Conservation (phyloP, 2,329 filamentous ascomycete species). For the Cryphonectria parasitica region DNA sequence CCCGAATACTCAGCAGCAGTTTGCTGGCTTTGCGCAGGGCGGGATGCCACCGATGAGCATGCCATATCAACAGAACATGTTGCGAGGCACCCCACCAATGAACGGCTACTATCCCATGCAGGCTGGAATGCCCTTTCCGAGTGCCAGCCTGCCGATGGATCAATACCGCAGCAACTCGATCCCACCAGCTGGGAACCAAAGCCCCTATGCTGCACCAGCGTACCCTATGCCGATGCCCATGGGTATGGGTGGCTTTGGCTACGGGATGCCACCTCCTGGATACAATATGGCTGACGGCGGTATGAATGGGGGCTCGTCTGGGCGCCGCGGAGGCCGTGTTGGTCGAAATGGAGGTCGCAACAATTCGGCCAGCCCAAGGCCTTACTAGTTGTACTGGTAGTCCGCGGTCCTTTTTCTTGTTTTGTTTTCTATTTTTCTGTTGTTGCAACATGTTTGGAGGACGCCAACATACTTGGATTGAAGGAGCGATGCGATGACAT, state of each 20-base stretch:
- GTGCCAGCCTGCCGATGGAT: constrained; percentile 53
- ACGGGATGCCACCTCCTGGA: constrained; percentile 36
- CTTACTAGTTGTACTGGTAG: constrained; percentile 20
- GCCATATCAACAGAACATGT: constrained; percentile 63
- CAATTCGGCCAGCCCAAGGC: constrained; percentile 27
- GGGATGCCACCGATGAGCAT: constrained; percentile 55
- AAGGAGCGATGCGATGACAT: neutral
- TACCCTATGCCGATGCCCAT: constrained; percentile 48
- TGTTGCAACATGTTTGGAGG: neutral
- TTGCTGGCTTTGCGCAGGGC: constrained; percentile 52
- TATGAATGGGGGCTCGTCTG: constrained; percentile 25
- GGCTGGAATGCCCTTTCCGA: constrained; percentile 57
- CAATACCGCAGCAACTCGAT: constrained; percentile 61
- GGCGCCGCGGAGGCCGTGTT: constrained; percentile 27
- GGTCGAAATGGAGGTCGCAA: constrained; percentile 26
- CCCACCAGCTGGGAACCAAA: constrained; percentile 49
- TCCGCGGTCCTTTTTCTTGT: neutral
- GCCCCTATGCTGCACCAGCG: constrained; percentile 54
- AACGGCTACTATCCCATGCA: constrained; percentile 64
- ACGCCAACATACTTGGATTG: neutral
- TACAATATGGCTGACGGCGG: constrained; percentile 27
- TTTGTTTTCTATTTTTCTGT: neutral
- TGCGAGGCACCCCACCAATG: constrained; percentile 58
- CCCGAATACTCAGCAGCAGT: constrained; percentile 50
- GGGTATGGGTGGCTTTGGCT: constrained; percentile 49